A percentile compares a stretch with the other conserved stretches of the same genome.
Conservation (phyloP, 441 rosid species). For the Jatropha podagrica region DNA sequence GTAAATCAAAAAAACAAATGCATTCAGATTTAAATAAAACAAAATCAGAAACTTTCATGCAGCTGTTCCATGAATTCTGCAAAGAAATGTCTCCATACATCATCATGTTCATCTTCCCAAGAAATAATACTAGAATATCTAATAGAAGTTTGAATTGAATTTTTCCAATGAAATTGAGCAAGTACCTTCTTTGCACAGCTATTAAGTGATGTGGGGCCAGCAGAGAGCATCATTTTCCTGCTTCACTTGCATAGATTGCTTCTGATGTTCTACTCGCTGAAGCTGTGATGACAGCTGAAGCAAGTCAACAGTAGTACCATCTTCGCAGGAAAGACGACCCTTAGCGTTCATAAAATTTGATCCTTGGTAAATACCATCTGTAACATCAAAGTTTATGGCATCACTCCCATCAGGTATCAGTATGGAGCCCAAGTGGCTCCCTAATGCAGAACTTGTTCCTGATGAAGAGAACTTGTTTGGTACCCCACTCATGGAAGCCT, state of each 20-base stretch:
- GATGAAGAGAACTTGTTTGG: conserved; percentile 36
- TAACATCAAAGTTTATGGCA: conserved; percentile 30
- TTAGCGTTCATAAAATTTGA: conserved; percentile 29
- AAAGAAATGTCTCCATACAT: too few species aligned
- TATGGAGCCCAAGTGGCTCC: conserved; percentile 28
- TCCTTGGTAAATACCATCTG: conserved; percentile 32
- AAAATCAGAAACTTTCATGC: too few species aligned
- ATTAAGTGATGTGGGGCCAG: conserved; percentile 35
- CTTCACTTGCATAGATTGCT: conserved; percentile 43
- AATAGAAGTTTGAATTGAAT: background rate
- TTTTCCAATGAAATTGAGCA: background rate
- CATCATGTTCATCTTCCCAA: too few species aligned
- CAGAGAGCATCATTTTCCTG: conserved; percentile 41
- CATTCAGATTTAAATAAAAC: too few species aligned
- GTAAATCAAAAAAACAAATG: too few species aligned
- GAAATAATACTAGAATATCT: too few species aligned
- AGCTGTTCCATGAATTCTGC: too few species aligned
- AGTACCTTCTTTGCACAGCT: conserved; percentile 23
- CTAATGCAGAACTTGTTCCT: conserved; percentile 33
- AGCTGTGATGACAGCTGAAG: conserved; percentile 59
- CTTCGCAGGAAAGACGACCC: conserved; percentile 27
- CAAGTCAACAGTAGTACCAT: conserved; percentile 48
- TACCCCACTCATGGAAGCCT: conserved; percentile 24
- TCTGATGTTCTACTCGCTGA: conserved; percentile 52
- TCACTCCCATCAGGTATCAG: conserved; percentile 31